Percentiles rank a stretch among this genome's conserved stretches.
Conservation (phyloP, 352 stramenopile genomes). For the Globisporangium iwayamae region DNA sequence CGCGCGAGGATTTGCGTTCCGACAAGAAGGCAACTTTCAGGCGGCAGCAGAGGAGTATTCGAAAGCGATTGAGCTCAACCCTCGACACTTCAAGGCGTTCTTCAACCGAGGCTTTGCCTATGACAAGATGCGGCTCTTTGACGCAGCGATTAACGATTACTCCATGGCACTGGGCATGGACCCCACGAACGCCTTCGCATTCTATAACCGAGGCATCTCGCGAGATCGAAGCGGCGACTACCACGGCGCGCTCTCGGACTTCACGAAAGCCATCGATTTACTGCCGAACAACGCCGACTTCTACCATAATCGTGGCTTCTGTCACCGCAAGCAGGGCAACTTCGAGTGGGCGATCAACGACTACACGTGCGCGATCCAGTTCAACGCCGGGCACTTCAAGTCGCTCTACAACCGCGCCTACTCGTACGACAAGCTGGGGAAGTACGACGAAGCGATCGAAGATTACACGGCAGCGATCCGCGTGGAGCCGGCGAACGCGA, state of each 20-base stretch:
- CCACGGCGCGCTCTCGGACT: slow-evolving; percentile 74
- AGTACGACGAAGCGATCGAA: slow-evolving; percentile 53
- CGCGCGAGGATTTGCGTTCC: slow-evolving; percentile 58
- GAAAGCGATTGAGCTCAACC: slow-evolving; percentile 65
- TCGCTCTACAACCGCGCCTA: slow-evolving; percentile 88
- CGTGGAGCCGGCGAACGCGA: slow-evolving; percentile 70
- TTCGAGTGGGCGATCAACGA: slow-evolving; percentile 76
- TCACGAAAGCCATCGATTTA: slow-evolving; percentile 75
- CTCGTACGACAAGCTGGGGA: slow-evolving; percentile 78
- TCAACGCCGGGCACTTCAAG: slow-evolving; percentile 83
- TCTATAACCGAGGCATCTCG: slow-evolving; percentile 85
- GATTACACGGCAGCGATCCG: slow-evolving; percentile 76
- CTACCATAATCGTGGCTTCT: slow-evolving; percentile 84
- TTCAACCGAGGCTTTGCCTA: slow-evolving; percentile 88
- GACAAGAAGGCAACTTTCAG: slow-evolving; percentile 82
- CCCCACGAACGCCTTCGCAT: slow-evolving; percentile 69
- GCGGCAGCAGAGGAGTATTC: slow-evolving; percentile 78
- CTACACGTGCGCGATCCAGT: slow-evolving; percentile 68
- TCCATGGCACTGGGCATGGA: slow-evolving; percentile 62
- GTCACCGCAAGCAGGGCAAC: slow-evolving; percentile 75
- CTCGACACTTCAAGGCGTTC: slow-evolving; percentile 82
- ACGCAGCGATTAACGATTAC: slow-evolving; percentile 78
- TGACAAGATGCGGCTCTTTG: slow-evolving; percentile 79
- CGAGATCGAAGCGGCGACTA: slow-evolving; percentile 84
- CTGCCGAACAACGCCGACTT: slow-evolving; percentile 73